Evolutionary conservation across 106 monocot genomes (phyloP).

Genomic region (Dioscorea alata): DNA sequence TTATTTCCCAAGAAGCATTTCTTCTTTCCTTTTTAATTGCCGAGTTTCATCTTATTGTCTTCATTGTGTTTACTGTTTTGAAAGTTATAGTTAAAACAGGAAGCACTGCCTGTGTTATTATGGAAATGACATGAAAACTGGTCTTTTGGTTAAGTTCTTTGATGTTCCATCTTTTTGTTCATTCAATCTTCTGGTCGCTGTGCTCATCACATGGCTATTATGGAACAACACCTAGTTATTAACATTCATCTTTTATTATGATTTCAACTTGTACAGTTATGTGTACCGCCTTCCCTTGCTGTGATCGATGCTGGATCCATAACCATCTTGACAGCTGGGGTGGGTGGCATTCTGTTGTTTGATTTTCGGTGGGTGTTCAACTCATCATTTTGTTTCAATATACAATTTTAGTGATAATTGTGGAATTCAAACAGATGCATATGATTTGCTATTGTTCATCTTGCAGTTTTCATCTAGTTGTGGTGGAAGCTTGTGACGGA

Average conservation of each 20-base stretch:
- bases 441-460: background rate
- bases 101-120: too few relatives aligned
- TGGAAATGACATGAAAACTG: too few relatives aligned
- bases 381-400: background rate
- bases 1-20: too few relatives aligned
- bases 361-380: background rate
- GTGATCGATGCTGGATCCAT: background rate
- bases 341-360: background rate
- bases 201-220: too few relatives aligned
- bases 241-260: too few relatives aligned
- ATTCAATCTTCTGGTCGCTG: background rate
- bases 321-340: background rate
- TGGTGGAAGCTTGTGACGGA: background rate
- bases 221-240: too few relatives aligned
- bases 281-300: background rate
- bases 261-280: background rate
- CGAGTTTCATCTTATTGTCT: too few relatives aligned
- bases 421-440: too few relatives aligned
- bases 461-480: background rate
- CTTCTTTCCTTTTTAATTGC: too few relatives aligned
- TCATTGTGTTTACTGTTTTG: too few relatives aligned
- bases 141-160: background rate
- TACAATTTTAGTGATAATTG: background rate
- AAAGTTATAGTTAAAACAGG: too few relatives aligned
- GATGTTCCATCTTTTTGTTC: background rate